Evolutionary conservation across 176 grass and related monocot species (phyloP).

Genomic region (Ampelocalamus luodianensis): DNA sequence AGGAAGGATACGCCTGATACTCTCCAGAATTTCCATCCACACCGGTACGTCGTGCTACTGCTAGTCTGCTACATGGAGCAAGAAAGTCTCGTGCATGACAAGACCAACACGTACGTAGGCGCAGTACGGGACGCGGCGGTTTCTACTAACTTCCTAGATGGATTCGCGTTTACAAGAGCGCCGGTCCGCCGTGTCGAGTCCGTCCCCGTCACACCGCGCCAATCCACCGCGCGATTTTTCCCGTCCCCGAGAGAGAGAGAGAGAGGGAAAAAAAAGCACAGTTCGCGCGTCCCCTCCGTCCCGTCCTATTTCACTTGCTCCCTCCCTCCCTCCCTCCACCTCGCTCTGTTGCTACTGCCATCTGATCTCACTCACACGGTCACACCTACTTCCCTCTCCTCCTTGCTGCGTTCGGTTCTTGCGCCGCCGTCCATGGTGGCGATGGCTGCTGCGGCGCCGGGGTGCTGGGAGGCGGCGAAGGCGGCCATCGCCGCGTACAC

Average conservation of each 20-base stretch:
- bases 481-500: slow-evolving; percentile 46
- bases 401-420: too few species aligned
- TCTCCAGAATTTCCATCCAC: too few species aligned
- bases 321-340: not conserved
- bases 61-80: too few species aligned
- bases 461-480: slow-evolving; percentile 45
- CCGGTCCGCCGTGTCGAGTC: not conserved
- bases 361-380: not conserved
- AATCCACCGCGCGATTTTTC: not conserved
- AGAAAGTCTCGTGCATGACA: not conserved
- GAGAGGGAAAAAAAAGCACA: not conserved
- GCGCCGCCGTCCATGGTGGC: not conserved
- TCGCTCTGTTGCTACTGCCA: not conserved
- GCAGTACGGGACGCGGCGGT: not conserved
- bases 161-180: not conserved
- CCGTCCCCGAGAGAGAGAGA: not conserved
- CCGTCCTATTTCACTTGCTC: not conserved
- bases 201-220: too few species aligned
- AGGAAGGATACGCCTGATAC: too few species aligned
- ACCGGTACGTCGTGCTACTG: not conserved
- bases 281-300: slow-evolving; percentile 31
- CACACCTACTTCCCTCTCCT: not conserved
- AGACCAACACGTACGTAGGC: not conserved
- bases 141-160: not conserved
- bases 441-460: slow-evolving; percentile 30